Base-by-base conservation (phyloP, 208 protist genomes). In the Leishmania amazonensis region DNA sequence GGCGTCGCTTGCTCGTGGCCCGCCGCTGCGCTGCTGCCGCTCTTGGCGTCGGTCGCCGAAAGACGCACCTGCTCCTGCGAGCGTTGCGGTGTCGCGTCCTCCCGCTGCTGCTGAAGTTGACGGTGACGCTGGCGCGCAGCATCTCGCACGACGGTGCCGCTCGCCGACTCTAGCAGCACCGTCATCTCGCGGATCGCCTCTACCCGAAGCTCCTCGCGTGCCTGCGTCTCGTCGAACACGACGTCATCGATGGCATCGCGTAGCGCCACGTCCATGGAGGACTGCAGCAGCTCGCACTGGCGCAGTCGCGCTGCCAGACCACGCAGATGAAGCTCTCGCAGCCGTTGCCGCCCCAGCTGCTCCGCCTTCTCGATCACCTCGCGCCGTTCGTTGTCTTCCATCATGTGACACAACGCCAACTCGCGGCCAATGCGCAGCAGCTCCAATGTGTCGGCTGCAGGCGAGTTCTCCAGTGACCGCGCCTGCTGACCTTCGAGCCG, bases 271-370 rank as follows among this genome's bases (percentile, higher is more conserved):
- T 75, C 4, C 19, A 58, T 40, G 5, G 74, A 45, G 19, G 51
- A 2, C 45, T 60, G 54, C 81, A 82, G 70, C n/a, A 82, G 35
- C 64, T 49, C 78, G 67, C 64, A 28, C 64, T 82, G 77, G 51
- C 82, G 82, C 78, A 85, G 65, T 24, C 78, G 82, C 8, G 73
- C 82, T n/a, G 82, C 82, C 40, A 85, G 35, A 17, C 82, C 78
- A 49, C 78, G 75, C 45, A 58, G 51, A 54, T 82, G 74, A 51
- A 85, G 73, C 28, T 85, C 82, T 17, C 60, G 68, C 40, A 85
- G 73, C 45, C 82, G 77, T 74, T 71, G 77, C 5, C 82, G 82
- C 3, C 73, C 78, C 8, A 45, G 54, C 40, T 67, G 24, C 82
- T 85, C 82, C 1, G 82, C 78, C 28, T 65, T 62, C 74, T 70